phyloP scores from a whole-genome alignment of 2,329 filamentous ascomycete species.

The Arachnomyces sp. region DNA sequence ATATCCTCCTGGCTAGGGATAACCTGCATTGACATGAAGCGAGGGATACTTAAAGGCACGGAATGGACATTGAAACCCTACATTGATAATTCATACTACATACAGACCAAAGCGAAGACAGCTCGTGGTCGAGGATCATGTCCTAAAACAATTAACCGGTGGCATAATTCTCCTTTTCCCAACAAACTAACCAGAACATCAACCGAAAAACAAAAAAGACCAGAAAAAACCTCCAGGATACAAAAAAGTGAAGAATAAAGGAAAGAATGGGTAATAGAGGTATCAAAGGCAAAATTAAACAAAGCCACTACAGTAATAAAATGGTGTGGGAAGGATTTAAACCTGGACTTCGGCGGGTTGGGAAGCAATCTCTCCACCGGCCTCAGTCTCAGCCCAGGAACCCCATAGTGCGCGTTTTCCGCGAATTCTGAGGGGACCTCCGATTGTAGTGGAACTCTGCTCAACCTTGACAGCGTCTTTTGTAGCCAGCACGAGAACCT shows the following conservation, averaged over 20 bases:
- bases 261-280: neutral
- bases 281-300: neutral
- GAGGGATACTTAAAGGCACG: too few species aligned
- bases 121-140: too few species aligned
- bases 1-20: too few species aligned
- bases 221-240: too few species aligned
- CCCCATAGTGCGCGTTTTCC: constrained; percentile 97
- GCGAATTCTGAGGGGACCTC: constrained; percentile 72
- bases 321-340: constrained; percentile 3
- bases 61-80: too few species aligned
- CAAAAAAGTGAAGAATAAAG: neutral
- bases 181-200: neutral
- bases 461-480: constrained; percentile 98
- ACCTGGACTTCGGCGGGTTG: constrained; percentile 24
- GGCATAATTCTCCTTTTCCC: too few species aligned
- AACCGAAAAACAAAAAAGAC: constrained; percentile 1
- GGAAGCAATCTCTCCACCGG: constrained; percentile 39
- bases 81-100: too few species aligned
- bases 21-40: too few species aligned
- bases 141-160: too few species aligned
- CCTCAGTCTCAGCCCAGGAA: constrained; percentile 74
- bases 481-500: constrained; percentile 87
- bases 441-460: constrained; percentile 64
- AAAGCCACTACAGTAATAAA: neutral
- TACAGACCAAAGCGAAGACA: too few species aligned